phyloP scores from a whole-genome alignment of 495 filamentous ascomycete species.

The Penicillium psychrofluorescens region DNA sequence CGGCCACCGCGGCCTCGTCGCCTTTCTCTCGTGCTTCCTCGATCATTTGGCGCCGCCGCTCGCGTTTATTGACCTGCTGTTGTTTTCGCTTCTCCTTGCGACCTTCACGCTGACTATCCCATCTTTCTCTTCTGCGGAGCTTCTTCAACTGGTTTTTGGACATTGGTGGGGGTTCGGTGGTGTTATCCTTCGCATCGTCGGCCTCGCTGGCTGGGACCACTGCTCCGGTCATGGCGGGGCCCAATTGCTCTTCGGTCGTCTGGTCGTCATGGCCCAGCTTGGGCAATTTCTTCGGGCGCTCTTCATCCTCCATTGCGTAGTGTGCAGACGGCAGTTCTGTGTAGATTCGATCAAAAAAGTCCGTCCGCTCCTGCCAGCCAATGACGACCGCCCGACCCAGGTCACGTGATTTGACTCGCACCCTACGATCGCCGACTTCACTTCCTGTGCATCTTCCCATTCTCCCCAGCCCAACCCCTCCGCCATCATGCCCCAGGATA shows the following conservation, averaged over 20 bases:
- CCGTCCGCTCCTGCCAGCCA: conserved; percentile 15
- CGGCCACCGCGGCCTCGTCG: conserved; percentile 19
- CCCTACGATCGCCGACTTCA: conserved; percentile 11
- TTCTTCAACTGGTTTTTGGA: conserved; percentile 85
- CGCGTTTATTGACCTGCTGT: conserved; percentile 57
- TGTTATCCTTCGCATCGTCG: conserved; percentile 4
- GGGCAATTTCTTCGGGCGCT: conserved; percentile 43
- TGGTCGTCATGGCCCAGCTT: conserved; percentile 35
- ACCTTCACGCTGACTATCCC: conserved; percentile 59
- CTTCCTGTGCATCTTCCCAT: conserved; percentile 27
- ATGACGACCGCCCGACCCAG: conserved; percentile 15
- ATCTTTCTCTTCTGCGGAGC: conserved; percentile 53
- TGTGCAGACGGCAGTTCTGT: not conserved
- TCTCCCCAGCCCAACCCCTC: conserved; percentile 5
- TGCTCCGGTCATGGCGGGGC: conserved; percentile 29
- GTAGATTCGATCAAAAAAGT: conserved; percentile 18
- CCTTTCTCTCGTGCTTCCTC: conserved; percentile 20
- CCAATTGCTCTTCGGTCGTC: conserved; percentile 9
- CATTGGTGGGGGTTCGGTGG: conserved; percentile 21
- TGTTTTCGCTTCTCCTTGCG: conserved; percentile 68
- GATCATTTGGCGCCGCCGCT: conserved; percentile 42
- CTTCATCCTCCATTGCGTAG: conserved; percentile 45
- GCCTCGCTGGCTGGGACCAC: conserved; percentile 2
- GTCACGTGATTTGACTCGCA: conserved; percentile 24
- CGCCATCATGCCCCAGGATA: conserved; percentile 62